Evolutionary conservation across 2,329 filamentous ascomycete species (phyloP).

Genomic region (Trichoderma sp.): DNA sequence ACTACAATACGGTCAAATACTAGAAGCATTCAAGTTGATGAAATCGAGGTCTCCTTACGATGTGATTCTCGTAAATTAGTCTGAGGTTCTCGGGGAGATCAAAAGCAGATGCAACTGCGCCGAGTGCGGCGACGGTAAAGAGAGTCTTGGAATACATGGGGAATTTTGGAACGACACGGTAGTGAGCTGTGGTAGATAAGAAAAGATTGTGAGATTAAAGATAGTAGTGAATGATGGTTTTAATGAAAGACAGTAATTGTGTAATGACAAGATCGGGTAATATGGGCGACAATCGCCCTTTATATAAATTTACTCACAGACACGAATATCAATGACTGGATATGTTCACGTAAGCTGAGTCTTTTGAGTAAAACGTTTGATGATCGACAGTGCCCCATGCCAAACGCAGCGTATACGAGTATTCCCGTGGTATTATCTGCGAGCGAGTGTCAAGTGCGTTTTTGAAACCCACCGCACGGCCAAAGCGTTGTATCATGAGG

Average conservation of each 20-base stretch:
- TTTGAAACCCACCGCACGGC: not conserved
- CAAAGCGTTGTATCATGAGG: not conserved
- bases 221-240: not conserved
- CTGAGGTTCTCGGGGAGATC: conserved; percentile 20
- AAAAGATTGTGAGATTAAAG: not conserved
- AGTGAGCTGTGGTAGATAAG: not conserved
- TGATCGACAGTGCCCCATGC: not conserved
- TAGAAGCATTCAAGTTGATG: not conserved
- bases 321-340: not conserved
- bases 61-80: conserved; percentile 19
- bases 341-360: not conserved
- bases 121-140: conserved; percentile 15
- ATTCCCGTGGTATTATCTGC: not conserved
- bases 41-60: not conserved
- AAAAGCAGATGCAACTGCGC: conserved; percentile 20
- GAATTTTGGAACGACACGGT: not conserved
- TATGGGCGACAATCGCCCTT: too few relatives aligned
- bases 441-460: not conserved
- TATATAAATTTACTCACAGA: not conserved
- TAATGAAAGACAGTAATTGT: not conserved
- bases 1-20: conserved; percentile 23
- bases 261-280: not conserved
- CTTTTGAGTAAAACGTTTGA: not conserved
- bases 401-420: not conserved
- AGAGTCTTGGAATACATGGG: conserved; percentile 12